Conservation (phyloP, 108 stramenopile genomes). For the Cafeteria roenbergensis region DNA sequence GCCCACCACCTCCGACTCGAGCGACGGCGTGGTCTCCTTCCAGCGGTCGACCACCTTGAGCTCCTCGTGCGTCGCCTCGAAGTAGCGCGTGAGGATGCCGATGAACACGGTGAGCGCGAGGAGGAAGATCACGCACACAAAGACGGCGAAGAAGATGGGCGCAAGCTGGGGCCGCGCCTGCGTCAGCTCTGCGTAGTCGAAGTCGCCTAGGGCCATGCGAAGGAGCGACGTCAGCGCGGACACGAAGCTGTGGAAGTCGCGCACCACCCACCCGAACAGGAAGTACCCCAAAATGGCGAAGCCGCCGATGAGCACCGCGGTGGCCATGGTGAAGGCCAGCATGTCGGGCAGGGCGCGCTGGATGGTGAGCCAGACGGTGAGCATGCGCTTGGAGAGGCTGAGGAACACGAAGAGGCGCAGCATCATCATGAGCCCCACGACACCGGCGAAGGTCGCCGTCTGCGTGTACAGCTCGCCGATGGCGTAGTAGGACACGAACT, state of each 20-base stretch:
- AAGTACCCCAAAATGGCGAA: background rate
- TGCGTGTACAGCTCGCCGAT: background rate
- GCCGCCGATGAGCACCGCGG: background rate
- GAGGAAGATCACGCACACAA: background rate
- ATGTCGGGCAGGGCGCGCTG: background rate
- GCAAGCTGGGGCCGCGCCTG: background rate
- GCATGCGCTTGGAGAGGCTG: background rate
- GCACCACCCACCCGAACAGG: background rate
- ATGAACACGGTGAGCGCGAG: background rate
- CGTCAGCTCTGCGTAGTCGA: background rate
- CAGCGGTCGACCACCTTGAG: background rate
- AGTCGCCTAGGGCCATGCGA: background rate
- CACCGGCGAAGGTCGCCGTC: background rate
- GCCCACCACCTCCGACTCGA: too few species aligned
- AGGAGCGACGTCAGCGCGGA: background rate
- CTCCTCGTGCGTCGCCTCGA: background rate
- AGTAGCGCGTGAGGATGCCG: background rate
- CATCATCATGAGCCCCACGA: background rate
- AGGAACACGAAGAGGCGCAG: background rate
- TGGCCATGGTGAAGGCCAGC: background rate
- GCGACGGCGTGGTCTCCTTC: constrained; percentile 2
- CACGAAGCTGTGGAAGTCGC: background rate
- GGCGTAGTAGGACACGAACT: background rate
- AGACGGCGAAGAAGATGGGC: background rate
- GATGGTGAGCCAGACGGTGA: background rate